Evolutionary conservation across 768 basidiomycete genomes (phyloP), one percentile per base, ranked within the genome.

Genomic region (Rhizopogon vinicolor): DNA sequence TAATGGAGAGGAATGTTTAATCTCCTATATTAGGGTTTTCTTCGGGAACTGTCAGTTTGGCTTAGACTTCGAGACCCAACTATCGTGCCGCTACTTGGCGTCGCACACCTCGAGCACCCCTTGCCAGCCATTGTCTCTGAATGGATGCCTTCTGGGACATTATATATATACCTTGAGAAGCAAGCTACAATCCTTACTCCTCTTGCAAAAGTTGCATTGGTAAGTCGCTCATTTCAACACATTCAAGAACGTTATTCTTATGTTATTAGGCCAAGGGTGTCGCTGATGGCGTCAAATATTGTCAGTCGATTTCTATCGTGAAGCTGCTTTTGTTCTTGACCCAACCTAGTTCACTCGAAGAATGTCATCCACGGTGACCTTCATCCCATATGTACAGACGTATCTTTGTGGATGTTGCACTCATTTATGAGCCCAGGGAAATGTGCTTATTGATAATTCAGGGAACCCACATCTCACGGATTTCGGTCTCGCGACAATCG

Each of bases 401-500:
- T 22, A 18, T 16, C 18, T 58, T 66, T 40, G 7, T 6, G 1
- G 1, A 37, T 35, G 13, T 39, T 3, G 7, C 1, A 9, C 9
- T 29, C 5, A 12, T 16, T 44, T 4, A 3, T 6, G 12, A 18
- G 22, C 2, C 8, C 29, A 66, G 63, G 64, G 42, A 1, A 63
- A 66, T 2, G 52, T 65, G 0, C 49, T 65, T 5, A n/a, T 65
- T 0, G 57, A 59, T 3, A 25, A 22, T 7, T 19, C 51, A 13
- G 57, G 70, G n/a, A 70, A 67, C 19, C 76, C 72, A 0, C 67
- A 70, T 12, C 59, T 80, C 6, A 69, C 72, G 29, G 78, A 79
- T 51, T 80, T 80, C 39, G 78, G 78, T 1, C 61, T 78, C 6
- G 76, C 75, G 14, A 73, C 59, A 31, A 68, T 77, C 39, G 63